Evolutionary conservation across 176 grass and related monocot genomes (phyloP).

Genomic region (Rhynchospora pubera): DNA sequence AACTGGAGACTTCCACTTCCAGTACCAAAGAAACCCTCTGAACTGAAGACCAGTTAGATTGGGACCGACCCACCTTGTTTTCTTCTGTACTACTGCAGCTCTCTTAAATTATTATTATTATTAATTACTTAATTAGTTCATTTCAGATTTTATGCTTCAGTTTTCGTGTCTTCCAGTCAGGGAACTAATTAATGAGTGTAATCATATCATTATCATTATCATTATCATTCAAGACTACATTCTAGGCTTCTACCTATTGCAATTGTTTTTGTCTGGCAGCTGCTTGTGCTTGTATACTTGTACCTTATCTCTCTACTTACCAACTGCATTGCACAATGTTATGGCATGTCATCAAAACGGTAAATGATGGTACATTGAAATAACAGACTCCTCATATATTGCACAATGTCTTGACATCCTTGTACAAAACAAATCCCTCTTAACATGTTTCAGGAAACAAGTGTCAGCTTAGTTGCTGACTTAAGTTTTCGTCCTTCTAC

Average conservation of each 20-base stretch:
- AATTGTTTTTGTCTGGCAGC: not conserved
- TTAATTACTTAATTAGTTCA: not conserved
- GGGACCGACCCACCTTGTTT: not conserved
- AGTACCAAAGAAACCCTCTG: conserved; percentile 48
- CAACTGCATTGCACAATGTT: not conserved
- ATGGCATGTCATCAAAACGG: not conserved
- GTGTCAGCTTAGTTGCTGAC: too few relatives aligned
- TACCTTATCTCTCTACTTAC: not conserved
- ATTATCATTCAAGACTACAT: not conserved
- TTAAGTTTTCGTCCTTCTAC: too few relatives aligned
- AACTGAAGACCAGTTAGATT: not conserved
- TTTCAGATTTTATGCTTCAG: conserved; percentile 5
- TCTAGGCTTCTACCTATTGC: not conserved
- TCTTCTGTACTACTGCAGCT: not conserved
- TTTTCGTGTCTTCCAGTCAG: not conserved
- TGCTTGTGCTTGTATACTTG: not conserved
- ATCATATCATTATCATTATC: too few relatives aligned
- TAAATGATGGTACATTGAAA: too few relatives aligned
- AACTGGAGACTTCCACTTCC: conserved; percentile 50
- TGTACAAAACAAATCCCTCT: too few relatives aligned
- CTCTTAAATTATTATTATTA: too few relatives aligned
- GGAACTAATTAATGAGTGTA: not conserved
- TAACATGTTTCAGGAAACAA: too few relatives aligned
- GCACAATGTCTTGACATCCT: too few relatives aligned
- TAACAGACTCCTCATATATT: too few relatives aligned